These are phyloP conservation scores for Tolypocladium endophyticum DNA, from an alignment of 2,329 filamentous ascomycete genomes.

Conservation along the genomic window DNA sequence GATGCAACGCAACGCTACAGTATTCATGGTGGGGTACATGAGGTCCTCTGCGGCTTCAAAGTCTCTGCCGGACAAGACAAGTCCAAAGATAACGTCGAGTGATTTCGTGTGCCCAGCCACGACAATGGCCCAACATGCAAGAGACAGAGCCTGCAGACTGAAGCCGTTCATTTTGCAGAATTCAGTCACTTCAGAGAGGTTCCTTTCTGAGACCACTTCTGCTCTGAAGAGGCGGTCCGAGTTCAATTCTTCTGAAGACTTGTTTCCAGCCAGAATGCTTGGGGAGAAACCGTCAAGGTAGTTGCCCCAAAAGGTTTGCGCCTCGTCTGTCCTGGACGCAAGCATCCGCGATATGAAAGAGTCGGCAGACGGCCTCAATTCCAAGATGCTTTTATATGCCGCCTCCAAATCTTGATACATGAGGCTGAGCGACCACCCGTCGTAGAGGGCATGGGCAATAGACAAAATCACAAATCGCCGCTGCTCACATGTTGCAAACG, in stretches of 20 bases:
- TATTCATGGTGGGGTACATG: constrained; percentile 89
- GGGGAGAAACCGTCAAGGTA: constrained; percentile 44
- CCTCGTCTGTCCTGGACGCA: constrained; percentile 8
- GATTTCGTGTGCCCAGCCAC: constrained; percentile 52
- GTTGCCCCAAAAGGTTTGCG: constrained; percentile 56
- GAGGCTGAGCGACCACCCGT: constrained; percentile 72
- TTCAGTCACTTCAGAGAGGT: constrained; percentile 14
- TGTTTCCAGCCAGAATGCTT: constrained; percentile 17
- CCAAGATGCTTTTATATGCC: constrained; percentile 45
- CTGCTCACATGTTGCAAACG: constrained; percentile 22
- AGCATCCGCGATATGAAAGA: constrained; percentile 32
- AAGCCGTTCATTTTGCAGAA: constrained; percentile 59
- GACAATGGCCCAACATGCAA: constrained; percentile 65
- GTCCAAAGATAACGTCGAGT: constrained; percentile 72
- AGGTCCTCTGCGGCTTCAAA: constrained; percentile 55
- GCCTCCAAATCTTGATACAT: constrained; percentile 59
- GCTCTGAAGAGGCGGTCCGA: constrained; percentile 2
- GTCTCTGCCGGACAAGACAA: constrained; percentile 77
- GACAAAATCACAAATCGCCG: constrained; percentile 49
- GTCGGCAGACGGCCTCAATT: constrained; percentile 36
- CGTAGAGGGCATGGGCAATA: constrained; percentile 79
- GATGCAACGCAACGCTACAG: constrained; percentile 62
- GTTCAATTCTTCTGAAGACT: not conserved
- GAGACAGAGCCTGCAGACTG: constrained; percentile 67
- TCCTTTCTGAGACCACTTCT: constrained; percentile 6